These are phyloP conservation scores for Cladochytrium replicatum DNA, from an alignment of 192 early-diverging fungal species.

Conservation along the genomic window DNA sequence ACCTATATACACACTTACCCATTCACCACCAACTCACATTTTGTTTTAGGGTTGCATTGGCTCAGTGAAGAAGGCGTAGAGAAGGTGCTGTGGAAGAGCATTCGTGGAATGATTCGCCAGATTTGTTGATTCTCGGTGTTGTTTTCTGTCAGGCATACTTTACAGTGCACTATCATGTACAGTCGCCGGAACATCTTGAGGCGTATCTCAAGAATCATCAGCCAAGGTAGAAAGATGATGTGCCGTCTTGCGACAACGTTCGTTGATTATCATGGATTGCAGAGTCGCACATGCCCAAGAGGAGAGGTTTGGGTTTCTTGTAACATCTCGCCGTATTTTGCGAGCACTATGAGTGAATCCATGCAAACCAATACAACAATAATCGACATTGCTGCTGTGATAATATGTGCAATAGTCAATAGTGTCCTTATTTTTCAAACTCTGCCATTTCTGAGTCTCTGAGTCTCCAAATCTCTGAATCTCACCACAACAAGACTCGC, in stretches of 20 bases:
- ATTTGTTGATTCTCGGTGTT: background rate
- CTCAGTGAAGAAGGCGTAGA: conserved; percentile 30
- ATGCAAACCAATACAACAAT: no score
- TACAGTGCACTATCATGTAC: conserved; percentile 37
- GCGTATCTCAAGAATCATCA: conserved; percentile 24
- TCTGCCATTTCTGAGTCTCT: no score
- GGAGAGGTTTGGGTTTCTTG: conserved; percentile 18
- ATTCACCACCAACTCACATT: background rate
- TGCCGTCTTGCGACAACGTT: background rate
- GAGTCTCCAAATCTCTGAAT: no score
- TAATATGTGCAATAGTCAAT: no score
- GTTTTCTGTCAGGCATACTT: conserved; percentile 25
- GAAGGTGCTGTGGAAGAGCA: conserved; percentile 14
- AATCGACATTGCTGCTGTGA: no score
- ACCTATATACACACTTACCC: background rate
- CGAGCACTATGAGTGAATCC: no score
- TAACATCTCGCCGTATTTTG: conserved; percentile 26
- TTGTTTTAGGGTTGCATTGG: conserved; percentile 33
- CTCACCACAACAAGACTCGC: no score
- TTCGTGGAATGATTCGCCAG: no score
- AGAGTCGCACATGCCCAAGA: conserved; percentile 20
- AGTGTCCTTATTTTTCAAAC: no score
- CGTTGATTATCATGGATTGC: background rate
- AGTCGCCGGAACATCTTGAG: conserved; percentile 23
- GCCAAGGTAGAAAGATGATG: conserved; percentile 1